Base-by-base conservation (phyloP, 2,329 filamentous ascomycete species). In the Metarhizium rileyi region DNA sequence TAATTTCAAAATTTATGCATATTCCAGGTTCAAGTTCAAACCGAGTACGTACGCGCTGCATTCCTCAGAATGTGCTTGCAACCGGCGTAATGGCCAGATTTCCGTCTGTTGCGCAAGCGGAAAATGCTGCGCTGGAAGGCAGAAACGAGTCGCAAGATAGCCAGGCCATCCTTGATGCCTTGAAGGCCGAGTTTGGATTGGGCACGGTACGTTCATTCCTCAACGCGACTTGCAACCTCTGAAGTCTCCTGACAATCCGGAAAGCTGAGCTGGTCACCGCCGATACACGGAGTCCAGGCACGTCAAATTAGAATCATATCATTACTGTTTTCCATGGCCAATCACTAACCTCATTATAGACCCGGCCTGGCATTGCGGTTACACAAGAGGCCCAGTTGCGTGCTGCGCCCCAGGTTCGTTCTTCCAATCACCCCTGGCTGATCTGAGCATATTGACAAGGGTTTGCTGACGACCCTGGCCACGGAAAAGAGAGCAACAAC, bases 81-180 rank as follows among this genome's bases (percentile, higher is more conserved):
- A 46, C 46, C 16, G 25, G 48, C 49, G 55, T 46, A 25, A 69
- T 69, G 66, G 59, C 58, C 50, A 54, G 54, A 20, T 52, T 57
- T 30, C 50, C 55, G 49, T 61, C 57, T 55, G 55, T 66, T 33
- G 51, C 45, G 43, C 54, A 60, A 44, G 63, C 62, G 4, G 63
- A 62, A 20, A 55, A 57, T 12, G 56, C 36, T 16, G 44, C 54
- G 3, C 44, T 61, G 7, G 56, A 63, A 5, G 66, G 63, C 47
- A 59, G 52, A 50, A 59, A 63, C 52, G 69, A 70, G 48, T 66
- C 69, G 7, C 70, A 73, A 55, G 70, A 74, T 56, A 74, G 68
- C 61, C 71, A 73, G 59, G 59, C 62, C 25, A 59, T 74, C 25
- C 55, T 70, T 2, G 63, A 68, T 33, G 61, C 61, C 49, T 63